A percentile compares a stretch with the other conserved stretches of the same genome.
Conservation (phyloP, 768 basidiomycete genomes). For the Trametes meyenii region DNA sequence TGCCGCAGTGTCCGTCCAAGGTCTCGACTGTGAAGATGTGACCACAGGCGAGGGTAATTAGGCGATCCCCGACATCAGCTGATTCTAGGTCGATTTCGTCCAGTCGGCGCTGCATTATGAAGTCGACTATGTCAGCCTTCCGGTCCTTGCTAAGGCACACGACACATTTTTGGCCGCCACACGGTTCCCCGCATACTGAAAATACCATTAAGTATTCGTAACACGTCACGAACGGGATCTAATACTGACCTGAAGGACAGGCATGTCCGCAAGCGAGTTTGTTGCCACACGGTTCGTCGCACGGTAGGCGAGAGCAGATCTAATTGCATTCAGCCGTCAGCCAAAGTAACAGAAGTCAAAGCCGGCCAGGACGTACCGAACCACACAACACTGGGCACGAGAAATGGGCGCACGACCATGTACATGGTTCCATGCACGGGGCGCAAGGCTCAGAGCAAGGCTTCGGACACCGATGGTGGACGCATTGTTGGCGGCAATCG, state of each 20-base stretch:
- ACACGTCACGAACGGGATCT: not conserved
- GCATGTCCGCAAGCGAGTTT: constrained; percentile 39
- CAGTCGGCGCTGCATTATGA: constrained; percentile 37
- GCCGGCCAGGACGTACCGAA: constrained; percentile 32
- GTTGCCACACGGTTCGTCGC: constrained; percentile 37
- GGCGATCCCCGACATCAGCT: constrained; percentile 34
- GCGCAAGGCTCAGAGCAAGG: constrained; percentile 37
- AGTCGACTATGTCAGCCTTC: constrained; percentile 38
- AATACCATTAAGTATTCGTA: not conserved
- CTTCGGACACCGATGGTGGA: constrained; percentile 33
- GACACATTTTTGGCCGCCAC: constrained; percentile 37
- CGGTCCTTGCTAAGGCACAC: constrained; percentile 31
- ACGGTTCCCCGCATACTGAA: constrained; percentile 44
- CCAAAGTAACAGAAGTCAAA: not conserved
- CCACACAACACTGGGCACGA: constrained; percentile 40
- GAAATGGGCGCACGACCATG: constrained; percentile 39
- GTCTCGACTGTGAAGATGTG: constrained; percentile 46
- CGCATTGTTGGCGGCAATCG: constrained; percentile 33
- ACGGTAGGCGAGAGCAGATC: constrained; percentile 43
- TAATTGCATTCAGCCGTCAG: constrained; percentile 8
- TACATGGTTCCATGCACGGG: constrained; percentile 40
- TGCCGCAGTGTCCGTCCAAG: constrained; percentile 39
- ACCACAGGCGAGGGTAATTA: constrained; percentile 37
- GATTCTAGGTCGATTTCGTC: constrained; percentile 30
- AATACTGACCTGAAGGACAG: constrained; percentile 40